Evolutionary conservation across 31 red algal genomes (phyloP), one percentile per base, ranked within the genome.

Genomic region (Pterothamnion heteromorphum): DNA sequence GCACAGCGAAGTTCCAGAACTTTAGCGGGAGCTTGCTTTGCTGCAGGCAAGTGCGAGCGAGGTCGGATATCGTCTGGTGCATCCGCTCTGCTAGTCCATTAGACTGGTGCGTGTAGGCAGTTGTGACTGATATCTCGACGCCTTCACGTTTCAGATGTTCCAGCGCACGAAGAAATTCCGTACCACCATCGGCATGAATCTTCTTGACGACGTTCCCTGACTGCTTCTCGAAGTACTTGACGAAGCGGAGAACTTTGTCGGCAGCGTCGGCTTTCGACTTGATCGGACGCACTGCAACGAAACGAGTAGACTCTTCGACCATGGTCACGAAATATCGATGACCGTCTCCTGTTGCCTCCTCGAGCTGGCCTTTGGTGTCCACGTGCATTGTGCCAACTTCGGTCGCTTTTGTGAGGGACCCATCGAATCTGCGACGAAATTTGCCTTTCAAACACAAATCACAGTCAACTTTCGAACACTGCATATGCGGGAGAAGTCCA

Each of bases 31-130:
- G 80, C 2, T 92, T 83, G 1, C 35, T 85, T 0, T 89, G 30
- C 33, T 36, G 1, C 20, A 89, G 57, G 20, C 0, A 34, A 0
- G 92, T 41, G 9, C 64, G 27, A 0, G 85, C 85, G 0, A 35
- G 3, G 39, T 24, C 28, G 44, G 72, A 1, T 23, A 43, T 2
- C 2, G 80, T 28, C 0, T 57, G 74, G 1, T 80, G 21, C n/a
- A 36, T 22, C 22, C 92, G 33, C 76, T 93, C 86, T 35, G 86
- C 87, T 1, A 93, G 87, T 5, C 92, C 92, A 32, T 93, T 93
- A 0, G 64, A 93, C n/a, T 38, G 21, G 24, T 85, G 87, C 35
- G 92, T 89, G 2, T 93, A 90, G n/a, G 86, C 37, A 1, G 28
- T 80, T 2, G 86, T 71, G 1, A 23, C 24, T 18, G 21, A 31